These are phyloP conservation scores for Plasmodium gonderi DNA, from an alignment of 169 alveolate genomes.

Conservation along the genomic window DNA sequence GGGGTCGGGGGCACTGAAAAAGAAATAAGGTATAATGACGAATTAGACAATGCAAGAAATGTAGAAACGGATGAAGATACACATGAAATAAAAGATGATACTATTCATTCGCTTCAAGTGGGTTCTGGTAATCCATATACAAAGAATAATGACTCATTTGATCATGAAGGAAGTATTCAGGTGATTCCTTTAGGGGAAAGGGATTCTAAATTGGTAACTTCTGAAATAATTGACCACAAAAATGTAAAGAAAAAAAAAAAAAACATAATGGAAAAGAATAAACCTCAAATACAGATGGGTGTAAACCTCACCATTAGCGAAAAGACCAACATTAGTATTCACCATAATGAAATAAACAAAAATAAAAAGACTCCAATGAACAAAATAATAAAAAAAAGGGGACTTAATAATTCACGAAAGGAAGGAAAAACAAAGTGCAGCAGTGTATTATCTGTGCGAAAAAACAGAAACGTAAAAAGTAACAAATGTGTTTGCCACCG, in stretches of 20 bases:
- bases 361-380: slow-evolving; percentile 1
- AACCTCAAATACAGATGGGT: neutral
- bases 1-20: neutral
- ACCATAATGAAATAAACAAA: slow-evolving; percentile 1
- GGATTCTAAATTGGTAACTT: neutral
- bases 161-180: neutral
- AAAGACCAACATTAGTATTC: neutral
- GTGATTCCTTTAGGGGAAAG: neutral
- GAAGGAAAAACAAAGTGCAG: neutral
- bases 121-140: neutral
- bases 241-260: neutral
- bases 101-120: neutral
- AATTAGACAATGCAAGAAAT: neutral
- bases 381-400: neutral
- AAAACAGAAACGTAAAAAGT: neutral
- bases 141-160: neutral
- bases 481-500: neutral
- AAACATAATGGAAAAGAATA: slow-evolving; percentile 1
- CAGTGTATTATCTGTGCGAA: neutral
- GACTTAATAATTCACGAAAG: neutral
- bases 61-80: neutral
- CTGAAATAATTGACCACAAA: neutral
- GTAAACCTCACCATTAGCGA: neutral
- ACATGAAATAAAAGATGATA: neutral
- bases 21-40: neutral